Percentiles rank a stretch among this genome's conserved stretches.
These are phyloP conservation scores for Erythrophleum fordii DNA, from an alignment of 306 rosid species.

Conservation along the genomic window DNA sequence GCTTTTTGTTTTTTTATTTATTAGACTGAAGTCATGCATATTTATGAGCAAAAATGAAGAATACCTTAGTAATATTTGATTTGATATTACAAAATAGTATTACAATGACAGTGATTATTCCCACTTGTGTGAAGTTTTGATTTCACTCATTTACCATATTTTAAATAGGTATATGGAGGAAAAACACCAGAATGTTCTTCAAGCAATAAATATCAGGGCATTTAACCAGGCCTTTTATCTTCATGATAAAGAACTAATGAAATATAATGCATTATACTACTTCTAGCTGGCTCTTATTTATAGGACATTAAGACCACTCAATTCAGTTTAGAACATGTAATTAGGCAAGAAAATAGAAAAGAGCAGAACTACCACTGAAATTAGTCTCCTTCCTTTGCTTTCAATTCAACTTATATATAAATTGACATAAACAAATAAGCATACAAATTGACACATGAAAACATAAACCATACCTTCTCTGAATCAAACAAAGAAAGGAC, in stretches of 20 bases:
- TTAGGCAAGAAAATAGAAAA: constrained; percentile 3
- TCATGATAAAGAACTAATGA: constrained; percentile 3
- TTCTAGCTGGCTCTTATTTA: constrained; percentile 16
- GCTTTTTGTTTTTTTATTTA: not conserved
- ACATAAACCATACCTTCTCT: constrained; percentile 58
- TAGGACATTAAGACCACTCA: not conserved
- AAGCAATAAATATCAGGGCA: not conserved
- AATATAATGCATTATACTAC: not conserved
- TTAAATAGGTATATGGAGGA: not conserved
- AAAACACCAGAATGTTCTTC: not conserved
- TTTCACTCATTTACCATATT: not conserved
- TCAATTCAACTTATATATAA: not conserved
- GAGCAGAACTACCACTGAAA: constrained; percentile 8
- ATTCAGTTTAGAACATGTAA: constrained; percentile 31
- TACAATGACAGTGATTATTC: not conserved
- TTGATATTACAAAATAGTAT: constrained; percentile 3
- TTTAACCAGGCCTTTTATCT: not conserved
- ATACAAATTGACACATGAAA: constrained; percentile 25
- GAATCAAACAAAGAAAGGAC: constrained; percentile 55
- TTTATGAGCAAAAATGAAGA: not conserved
- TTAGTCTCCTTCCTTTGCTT: constrained; percentile 21
- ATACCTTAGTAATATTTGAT: not conserved
- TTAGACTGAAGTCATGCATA: constrained; percentile 4
- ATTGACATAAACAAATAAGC: constrained; percentile 18
- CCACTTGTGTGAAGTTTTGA: not conserved